A percentile compares a stretch with the other conserved stretches of the same genome.
Conservation (phyloP, 129 eudicot species). For the Tagetes patula region DNA sequence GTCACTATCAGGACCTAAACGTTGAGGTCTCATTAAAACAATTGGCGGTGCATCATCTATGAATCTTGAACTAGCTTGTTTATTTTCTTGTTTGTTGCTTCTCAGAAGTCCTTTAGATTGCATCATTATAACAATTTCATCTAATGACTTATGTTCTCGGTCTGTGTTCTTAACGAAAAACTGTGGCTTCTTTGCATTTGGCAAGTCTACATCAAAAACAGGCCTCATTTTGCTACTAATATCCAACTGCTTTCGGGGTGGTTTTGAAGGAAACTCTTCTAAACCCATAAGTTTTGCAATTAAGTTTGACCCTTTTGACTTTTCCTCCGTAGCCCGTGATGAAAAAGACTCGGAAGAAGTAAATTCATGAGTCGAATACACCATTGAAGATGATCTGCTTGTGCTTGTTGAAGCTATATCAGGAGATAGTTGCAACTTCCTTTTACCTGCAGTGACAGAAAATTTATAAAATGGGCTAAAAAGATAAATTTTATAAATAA, state of each 20-base stretch:
- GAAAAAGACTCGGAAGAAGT: slow-evolving; percentile 56
- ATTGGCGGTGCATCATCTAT: slow-evolving; percentile 54
- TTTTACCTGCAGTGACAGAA: slow-evolving; percentile 37
- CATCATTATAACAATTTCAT: slow-evolving; percentile 50
- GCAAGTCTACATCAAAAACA: slow-evolving; percentile 55
- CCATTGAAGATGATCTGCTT: slow-evolving; percentile 65
- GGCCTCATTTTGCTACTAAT: slow-evolving; percentile 39
- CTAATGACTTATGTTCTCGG: slow-evolving; percentile 47
- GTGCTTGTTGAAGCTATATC: slow-evolving; percentile 68
- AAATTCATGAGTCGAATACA: slow-evolving; percentile 51
- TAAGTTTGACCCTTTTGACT: slow-evolving; percentile 54
- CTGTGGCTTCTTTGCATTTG: slow-evolving; percentile 44
- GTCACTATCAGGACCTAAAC: slow-evolving; percentile 35
- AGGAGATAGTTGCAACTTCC: slow-evolving; percentile 32
- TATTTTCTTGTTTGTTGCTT: slow-evolving; percentile 32
- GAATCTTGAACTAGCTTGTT: slow-evolving; percentile 24
- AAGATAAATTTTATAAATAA: not conserved
- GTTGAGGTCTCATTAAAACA: slow-evolving; percentile 61
- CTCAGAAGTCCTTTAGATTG: slow-evolving; percentile 51
- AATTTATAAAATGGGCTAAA: not conserved
- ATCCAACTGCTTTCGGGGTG: slow-evolving; percentile 31
- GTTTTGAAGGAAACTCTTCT: slow-evolving; percentile 54
- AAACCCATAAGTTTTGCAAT: slow-evolving; percentile 88
- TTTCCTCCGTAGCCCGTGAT: slow-evolving; percentile 45
- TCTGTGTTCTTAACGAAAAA: slow-evolving; percentile 33